phyloP scores from a whole-genome alignment of 306 rosid species.

The Adenanthera pavonina region DNA sequence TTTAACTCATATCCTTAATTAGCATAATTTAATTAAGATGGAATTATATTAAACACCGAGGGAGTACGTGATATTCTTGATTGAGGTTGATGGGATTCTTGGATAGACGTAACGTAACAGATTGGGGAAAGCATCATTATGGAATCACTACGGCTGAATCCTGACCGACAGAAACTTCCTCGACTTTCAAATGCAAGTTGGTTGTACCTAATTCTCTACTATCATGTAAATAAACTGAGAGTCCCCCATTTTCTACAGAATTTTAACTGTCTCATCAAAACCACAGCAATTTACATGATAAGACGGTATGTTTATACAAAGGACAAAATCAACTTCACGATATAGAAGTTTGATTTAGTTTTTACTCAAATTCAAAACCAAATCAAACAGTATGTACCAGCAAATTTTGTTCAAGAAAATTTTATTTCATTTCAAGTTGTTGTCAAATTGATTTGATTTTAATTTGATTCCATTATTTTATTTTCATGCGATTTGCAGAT shows the following conservation, averaged over 20 bases:
- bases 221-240: background rate
- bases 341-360: background rate
- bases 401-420: background rate
- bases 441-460: background rate
- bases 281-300: background rate
- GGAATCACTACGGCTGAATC: conserved; percentile 29
- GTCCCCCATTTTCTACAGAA: background rate
- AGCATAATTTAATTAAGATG: no score
- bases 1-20: no score
- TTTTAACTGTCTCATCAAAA: background rate
- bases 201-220: conserved; percentile 37
- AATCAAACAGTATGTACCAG: background rate
- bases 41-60: no score
- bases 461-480: background rate
- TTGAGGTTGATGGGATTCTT: background rate
- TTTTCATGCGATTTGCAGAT: background rate
- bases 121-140: background rate
- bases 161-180: conserved; percentile 20
- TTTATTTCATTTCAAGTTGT: background rate
- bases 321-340: background rate
- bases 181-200: conserved; percentile 2
- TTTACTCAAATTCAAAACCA: background rate
- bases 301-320: background rate
- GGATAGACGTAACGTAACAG: conserved; percentile 7
- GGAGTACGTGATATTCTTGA: background rate